Evolutionary conservation across 2,329 filamentous ascomycete genomes (phyloP).

Genomic region (Alternaria brassicae): DNA sequence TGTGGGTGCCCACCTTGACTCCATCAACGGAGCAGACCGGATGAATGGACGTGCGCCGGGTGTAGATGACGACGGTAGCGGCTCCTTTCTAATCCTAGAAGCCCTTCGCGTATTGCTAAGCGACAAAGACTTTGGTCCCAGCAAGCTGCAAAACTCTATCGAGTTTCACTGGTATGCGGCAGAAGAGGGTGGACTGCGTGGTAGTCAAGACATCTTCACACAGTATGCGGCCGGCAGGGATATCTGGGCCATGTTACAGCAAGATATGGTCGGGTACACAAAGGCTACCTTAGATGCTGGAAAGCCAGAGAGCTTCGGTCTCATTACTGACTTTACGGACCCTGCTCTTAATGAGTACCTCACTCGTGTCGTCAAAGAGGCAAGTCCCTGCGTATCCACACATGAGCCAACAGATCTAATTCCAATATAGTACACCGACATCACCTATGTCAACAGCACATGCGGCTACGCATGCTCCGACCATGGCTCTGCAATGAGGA

Average conservation of each 20-base stretch:
- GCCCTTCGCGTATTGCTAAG: slow-evolving; percentile 79
- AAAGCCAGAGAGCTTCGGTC: slow-evolving; percentile 80
- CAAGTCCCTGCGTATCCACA: not conserved
- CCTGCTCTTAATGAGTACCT: slow-evolving; percentile 81
- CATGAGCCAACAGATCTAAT: not conserved
- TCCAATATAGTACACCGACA: slow-evolving; percentile 74
- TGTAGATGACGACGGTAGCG: slow-evolving; percentile 86
- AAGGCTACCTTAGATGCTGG: slow-evolving; percentile 50
- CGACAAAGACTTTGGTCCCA: slow-evolving; percentile 60
- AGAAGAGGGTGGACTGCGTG: slow-evolving; percentile 84
- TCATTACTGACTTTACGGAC: slow-evolving; percentile 91
- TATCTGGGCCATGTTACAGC: slow-evolving; percentile 94
- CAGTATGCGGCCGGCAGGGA: slow-evolving; percentile 77
- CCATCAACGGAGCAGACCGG: not conserved
- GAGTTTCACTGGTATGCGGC: slow-evolving; percentile 97
- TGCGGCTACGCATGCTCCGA: slow-evolving; percentile 85
- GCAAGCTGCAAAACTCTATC: slow-evolving; percentile 74
- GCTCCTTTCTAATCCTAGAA: slow-evolving; percentile 91
- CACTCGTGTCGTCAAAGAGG: slow-evolving; percentile 75
- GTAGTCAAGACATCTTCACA: slow-evolving; percentile 85
- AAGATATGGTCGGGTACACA: slow-evolving; percentile 88
- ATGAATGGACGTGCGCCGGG: slow-evolving; percentile 71
- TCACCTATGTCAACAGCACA: slow-evolving; percentile 83
- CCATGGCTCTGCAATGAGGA: slow-evolving; percentile 74
- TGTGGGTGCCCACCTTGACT: slow-evolving; percentile 79